These are phyloP conservation scores for Sclerotinia glacialis DNA, from an alignment of 2,329 filamentous ascomycete genomes.

Conservation along the genomic window DNA sequence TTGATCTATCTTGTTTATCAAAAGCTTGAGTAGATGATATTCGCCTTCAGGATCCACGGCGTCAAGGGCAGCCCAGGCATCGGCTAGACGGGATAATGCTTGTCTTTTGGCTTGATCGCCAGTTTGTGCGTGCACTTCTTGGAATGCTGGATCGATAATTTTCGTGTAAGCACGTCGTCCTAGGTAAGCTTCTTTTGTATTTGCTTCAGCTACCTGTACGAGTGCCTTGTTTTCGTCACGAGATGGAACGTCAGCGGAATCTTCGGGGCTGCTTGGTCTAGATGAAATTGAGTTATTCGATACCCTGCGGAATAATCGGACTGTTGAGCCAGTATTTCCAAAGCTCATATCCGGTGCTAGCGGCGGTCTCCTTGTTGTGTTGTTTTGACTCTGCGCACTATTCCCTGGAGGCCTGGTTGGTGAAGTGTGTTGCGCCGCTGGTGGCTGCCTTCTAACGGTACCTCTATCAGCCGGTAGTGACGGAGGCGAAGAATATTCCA, in stretches of 20 bases:
- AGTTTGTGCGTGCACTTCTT: conserved; percentile 83
- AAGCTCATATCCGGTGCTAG: conserved; percentile 88
- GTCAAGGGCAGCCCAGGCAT: conserved; percentile 82
- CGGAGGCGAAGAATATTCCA: conserved; percentile 55
- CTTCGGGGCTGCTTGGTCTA: conserved; percentile 30
- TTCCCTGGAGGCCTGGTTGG: conserved; percentile 36
- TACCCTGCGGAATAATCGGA: conserved; percentile 85
- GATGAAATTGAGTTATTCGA: conserved; percentile 57
- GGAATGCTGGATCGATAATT: conserved; percentile 76
- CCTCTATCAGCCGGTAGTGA: conserved; percentile 58
- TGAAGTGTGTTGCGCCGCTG: conserved; percentile 37
- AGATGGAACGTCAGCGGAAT: conserved; percentile 30
- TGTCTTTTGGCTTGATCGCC: conserved; percentile 70
- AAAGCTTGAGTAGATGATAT: conserved; percentile 75
- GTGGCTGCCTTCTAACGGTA: conserved; percentile 48
- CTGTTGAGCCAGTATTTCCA: conserved; percentile 88
- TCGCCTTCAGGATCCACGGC: conserved; percentile 86
- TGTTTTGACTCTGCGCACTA: conserved; percentile 34
- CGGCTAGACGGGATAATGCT: conserved; percentile 75
- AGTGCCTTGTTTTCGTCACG: conserved; percentile 65
- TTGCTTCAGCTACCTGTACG: conserved; percentile 48
- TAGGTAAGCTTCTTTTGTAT: conserved; percentile 77
- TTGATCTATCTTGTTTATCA: conserved; percentile 69
- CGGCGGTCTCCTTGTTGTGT: conserved; percentile 60
- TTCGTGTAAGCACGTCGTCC: conserved; percentile 79